Base-by-base conservation (phyloP, 352 stramenopile genomes). In the Phytophthora nicotianae region DNA sequence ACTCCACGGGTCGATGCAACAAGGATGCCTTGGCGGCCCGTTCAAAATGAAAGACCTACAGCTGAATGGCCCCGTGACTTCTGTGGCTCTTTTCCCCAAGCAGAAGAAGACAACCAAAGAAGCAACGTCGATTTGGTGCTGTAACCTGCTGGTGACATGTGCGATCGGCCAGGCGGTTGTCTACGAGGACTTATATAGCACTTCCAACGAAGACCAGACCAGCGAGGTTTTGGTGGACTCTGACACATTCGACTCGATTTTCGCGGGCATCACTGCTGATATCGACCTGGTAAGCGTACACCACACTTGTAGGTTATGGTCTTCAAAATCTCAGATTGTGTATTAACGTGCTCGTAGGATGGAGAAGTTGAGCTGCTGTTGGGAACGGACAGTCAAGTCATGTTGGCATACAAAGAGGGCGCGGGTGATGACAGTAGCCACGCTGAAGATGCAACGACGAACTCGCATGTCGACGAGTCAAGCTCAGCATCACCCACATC, bases 171-270 rank as follows among this genome's bases (percentile, higher is more conserved):
- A 86, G 19, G 83, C 79, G 1, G 40, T 86, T 2, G 76, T 93
- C 23, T 75, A 67, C 29, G 69, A 86, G 33, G 69, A 93, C 50
- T 42, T 92, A 17, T 87, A 81, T 45, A 58, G 26, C 27, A 50
- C 50, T 24, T 45, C 13, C 20, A 42, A 77, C 10, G 24, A 41
- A 13, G 40, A 41, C n/a, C 35, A n/a, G 11, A 38, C 45, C n/a
- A 60, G 66, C 13, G 69, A 75, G 23, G 47, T 72, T 20, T 53
- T 93, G 5, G 19, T 58, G 11, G 74, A 77, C 17, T 90, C 81
- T 0, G 74, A 89, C 35, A 58, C 62, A 7, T 91, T 88, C 38
- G 81, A 89, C 46, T 87, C 78, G 3, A 83, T 93, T 48, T 88
- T 90, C 47, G 78, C 74, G 0, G 70, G 69, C 2, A 58, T 79